phyloP scores from a whole-genome alignment of 1,284 basidiomycete genomes.

The Lentinus polychrous region DNA sequence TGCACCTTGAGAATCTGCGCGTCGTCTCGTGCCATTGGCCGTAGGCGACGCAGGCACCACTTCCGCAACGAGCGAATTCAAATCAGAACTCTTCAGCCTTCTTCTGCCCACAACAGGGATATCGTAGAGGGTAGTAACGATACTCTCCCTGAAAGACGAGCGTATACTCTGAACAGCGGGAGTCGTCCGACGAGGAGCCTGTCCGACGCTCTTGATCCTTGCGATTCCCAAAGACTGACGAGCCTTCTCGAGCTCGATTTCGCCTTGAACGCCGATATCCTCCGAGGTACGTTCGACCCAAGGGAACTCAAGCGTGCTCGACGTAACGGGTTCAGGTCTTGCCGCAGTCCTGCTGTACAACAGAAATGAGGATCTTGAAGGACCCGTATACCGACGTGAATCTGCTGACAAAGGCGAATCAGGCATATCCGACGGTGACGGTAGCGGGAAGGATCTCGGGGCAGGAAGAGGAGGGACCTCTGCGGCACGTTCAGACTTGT shows the following conservation, averaged over 20 bases:
- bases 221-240: slow-evolving; percentile 10
- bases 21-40: not conserved
- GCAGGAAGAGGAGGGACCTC: not conserved
- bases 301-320: slow-evolving; percentile 8
- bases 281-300: slow-evolving; percentile 2
- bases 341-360: not conserved
- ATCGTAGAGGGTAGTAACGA: slow-evolving; percentile 14
- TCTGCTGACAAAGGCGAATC: not conserved
- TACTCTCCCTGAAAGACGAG: slow-evolving; percentile 14
- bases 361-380: not conserved
- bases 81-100: not conserved
- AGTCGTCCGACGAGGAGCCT: slow-evolving; percentile 29
- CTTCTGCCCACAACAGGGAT: not conserved
- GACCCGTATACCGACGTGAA: not conserved
- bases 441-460: not conserved
- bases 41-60: not conserved
- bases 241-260: slow-evolving; percentile 5
- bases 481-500: not conserved
- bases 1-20: not conserved
- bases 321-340: not conserved
- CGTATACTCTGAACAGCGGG: slow-evolving; percentile 20
- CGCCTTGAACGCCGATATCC: slow-evolving; percentile 5
- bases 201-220: slow-evolving; percentile 37
- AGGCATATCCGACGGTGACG: not conserved
- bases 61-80: not conserved